phyloP scores from a whole-genome alignment of 768 basidiomycete genomes.

The Neoboletus subvelutipes region DNA sequence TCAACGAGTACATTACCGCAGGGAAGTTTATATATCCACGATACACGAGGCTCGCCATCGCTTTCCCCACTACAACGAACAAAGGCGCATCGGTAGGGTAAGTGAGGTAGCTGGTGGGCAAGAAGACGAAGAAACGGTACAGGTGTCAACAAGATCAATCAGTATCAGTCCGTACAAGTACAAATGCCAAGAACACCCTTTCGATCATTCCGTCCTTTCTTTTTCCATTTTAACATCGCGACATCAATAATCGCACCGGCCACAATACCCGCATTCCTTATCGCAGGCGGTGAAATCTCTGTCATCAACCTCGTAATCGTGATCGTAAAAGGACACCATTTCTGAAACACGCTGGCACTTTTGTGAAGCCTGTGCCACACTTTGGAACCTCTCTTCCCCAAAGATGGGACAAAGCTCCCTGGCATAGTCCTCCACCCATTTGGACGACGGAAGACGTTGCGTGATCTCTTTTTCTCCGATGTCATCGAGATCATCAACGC shows the following conservation, averaged over 20 bases:
- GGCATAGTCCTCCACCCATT: constrained; percentile 3
- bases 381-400: not conserved
- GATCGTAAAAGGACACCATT: not conserved
- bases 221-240: not conserved
- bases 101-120: not conserved
- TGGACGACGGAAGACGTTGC: constrained; percentile 3
- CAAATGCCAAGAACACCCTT: not conserved
- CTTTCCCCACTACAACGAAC: not conserved
- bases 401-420: not conserved
- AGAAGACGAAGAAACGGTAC: not conserved
- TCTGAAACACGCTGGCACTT: not conserved
- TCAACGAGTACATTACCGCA: not conserved
- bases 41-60: not conserved
- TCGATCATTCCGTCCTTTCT: no score
- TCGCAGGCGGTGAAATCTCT: constrained; percentile 11
- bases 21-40: not conserved
- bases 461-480: not conserved
- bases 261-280: constrained; percentile 9
- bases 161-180: not conserved
- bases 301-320: not conserved
- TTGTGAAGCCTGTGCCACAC: not conserved
- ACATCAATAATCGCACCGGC: not conserved
- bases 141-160: not conserved
- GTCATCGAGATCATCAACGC: constrained; percentile 1
- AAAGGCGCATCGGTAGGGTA: not conserved